Conservation (phyloP, 345 rosid genomes). For the Euphorbia lathyris region DNA sequence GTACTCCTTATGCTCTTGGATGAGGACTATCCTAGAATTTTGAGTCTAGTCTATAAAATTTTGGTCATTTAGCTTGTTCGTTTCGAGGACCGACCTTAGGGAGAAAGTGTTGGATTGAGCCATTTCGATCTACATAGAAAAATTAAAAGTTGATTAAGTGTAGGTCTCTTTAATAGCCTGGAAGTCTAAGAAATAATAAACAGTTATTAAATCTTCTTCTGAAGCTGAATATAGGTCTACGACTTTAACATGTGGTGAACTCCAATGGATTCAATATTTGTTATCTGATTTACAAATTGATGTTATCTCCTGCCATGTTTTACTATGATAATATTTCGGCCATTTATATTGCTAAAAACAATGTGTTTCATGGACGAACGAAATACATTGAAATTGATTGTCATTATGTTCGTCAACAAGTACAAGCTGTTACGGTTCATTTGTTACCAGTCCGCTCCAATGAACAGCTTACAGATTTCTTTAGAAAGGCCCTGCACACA, state of each 20-base stretch:
- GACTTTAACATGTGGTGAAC: background rate
- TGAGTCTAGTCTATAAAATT: too few relatives aligned
- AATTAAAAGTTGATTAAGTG: too few relatives aligned
- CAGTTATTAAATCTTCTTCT: background rate
- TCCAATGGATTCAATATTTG: background rate
- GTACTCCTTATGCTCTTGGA: too few relatives aligned
- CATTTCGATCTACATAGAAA: too few relatives aligned
- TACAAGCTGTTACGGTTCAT: too few relatives aligned
- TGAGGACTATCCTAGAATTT: too few relatives aligned
- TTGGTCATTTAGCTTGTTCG: too few relatives aligned
- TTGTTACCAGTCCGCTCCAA: too few relatives aligned
- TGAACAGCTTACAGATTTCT: too few relatives aligned
- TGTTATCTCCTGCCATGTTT: background rate
- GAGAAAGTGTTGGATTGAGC: too few relatives aligned
- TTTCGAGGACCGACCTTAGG: too few relatives aligned
- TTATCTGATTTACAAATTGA: background rate
- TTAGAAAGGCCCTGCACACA: too few relatives aligned
- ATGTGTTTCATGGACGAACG: background rate
- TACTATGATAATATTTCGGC: background rate
- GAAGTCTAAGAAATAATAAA: background rate
- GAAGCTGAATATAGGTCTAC: background rate
- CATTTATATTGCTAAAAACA: background rate
- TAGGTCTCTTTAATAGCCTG: background rate
- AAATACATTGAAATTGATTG: background rate
- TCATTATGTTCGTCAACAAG: background rate